Base-by-base conservation (phyloP, 2,329 filamentous ascomycete genomes). In the Zymoseptoria brevis region DNA sequence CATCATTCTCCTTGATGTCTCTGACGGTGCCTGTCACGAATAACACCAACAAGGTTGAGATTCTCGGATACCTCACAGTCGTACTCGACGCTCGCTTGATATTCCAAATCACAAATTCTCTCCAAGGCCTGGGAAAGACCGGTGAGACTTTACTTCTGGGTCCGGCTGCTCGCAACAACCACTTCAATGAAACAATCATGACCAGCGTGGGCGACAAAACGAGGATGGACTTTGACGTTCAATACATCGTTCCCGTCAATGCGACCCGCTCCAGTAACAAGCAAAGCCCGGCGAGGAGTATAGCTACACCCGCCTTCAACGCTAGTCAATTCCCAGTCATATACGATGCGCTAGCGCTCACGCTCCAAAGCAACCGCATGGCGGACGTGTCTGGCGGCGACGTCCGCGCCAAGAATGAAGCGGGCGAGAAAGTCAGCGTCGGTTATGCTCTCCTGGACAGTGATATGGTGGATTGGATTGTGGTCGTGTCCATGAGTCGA, bases 1-100 rank as follows among this genome's bases (percentile, higher is more conserved):
- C 82, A 51, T 83, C 84, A 0, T 88, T 87, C 64, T 88, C 89
- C 22, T 76, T 96, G 11, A 72, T 96, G 13, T 96, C 91, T 1
- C 77, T 96, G 58, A 96, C 91, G 0, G 75, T 93, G 13, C 89
- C 91, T 0, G 84, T 96, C 57, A 82, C 89, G 61, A 85, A 87
- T 70, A 87, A 86, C 64, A 79, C 80, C 1, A 80, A 81, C 1
- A 72, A 75, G 52, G 76, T 76, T 4, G 85, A 88, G 62, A 82
- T 93, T 0, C 79, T 96, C 5, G 92, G 90, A 2, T 96, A 90
- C 77, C 83, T 96, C 76, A 95, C 90, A 1, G 77, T 93, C 1
- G 79, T 96, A 13, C 81, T 88, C 53, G 83, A 88, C 58, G 87
- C 87, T 1, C 75, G 77, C 4, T 79, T 87, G 1, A 77, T 94